Evolutionary conservation across 2,329 filamentous ascomycete species (phyloP).

Genomic region (Apiospora marii): DNA sequence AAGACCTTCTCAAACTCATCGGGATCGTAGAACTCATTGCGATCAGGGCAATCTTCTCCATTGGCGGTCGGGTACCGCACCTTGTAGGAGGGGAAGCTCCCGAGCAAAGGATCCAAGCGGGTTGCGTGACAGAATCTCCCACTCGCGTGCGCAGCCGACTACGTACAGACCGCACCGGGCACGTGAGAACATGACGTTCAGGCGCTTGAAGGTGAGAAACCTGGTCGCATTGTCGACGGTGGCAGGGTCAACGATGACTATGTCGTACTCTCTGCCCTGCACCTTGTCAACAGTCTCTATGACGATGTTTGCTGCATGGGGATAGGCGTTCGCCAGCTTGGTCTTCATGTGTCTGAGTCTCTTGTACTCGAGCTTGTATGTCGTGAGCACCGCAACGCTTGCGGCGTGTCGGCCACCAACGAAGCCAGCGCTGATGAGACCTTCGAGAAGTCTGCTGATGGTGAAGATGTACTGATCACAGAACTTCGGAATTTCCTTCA

Average conservation of each 20-base stretch:
- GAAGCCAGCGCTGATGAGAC: constrained; percentile 10
- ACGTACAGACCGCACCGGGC: constrained; percentile 8
- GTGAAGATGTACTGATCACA: background rate
- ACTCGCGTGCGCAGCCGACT: background rate
- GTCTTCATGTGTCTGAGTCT: background rate
- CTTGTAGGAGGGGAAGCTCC: background rate
- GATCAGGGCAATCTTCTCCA: background rate
- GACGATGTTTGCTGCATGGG: background rate
- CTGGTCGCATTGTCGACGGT: no score
- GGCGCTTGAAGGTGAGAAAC: no score
- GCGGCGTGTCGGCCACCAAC: background rate
- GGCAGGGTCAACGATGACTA: background rate
- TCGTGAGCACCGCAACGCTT: constrained; percentile 13
- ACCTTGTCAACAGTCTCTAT: constrained; percentile 22
- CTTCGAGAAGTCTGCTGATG: background rate
- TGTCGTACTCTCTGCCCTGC: constrained; percentile 17
- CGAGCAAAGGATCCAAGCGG: background rate
- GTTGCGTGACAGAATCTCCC: background rate
- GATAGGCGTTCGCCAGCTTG: background rate
- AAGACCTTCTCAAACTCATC: background rate
- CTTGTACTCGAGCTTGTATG: constrained; percentile 4
- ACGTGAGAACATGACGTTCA: constrained; percentile 22
- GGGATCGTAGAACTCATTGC: background rate
- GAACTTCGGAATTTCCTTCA: background rate
- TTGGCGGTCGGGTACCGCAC: background rate